phyloP scores from a whole-genome alignment of 2,329 filamentous ascomycete genomes.

The Stemphylium vesicarium region DNA sequence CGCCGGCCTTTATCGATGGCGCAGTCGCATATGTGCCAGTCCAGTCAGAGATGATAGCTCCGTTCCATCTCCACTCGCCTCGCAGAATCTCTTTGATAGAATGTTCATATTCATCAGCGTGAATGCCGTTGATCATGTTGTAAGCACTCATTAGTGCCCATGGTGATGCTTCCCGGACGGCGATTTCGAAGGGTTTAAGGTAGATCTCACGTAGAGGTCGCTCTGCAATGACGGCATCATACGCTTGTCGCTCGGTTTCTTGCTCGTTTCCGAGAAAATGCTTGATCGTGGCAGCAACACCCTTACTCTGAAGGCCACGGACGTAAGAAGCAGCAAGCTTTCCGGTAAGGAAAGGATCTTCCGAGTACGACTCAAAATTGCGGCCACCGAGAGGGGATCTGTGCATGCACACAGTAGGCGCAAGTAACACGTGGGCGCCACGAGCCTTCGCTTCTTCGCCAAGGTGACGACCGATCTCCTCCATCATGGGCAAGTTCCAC shows the following conservation, averaged over 20 bases:
- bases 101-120: slow-evolving; percentile 48
- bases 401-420: slow-evolving; percentile 82
- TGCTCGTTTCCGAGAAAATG: slow-evolving; percentile 78
- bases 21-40: slow-evolving; percentile 50
- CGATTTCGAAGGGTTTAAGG: slow-evolving; percentile 77
- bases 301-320: slow-evolving; percentile 73
- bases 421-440: slow-evolving; percentile 75
- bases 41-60: slow-evolving; percentile 54
- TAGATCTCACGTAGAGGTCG: slow-evolving; percentile 72
- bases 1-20: slow-evolving; percentile 48
- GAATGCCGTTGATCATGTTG: slow-evolving; percentile 68
- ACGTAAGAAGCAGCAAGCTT: slow-evolving; percentile 75
- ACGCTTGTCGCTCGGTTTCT: slow-evolving; percentile 70
- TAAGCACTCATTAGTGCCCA: slow-evolving; percentile 75
- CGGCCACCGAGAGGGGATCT: slow-evolving; percentile 82
- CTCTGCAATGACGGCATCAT: slow-evolving; percentile 69
- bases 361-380: slow-evolving; percentile 86
- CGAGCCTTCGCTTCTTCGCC: slow-evolving; percentile 75
- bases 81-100: slow-evolving; percentile 52
- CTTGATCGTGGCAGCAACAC: slow-evolving; percentile 79
- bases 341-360: slow-evolving; percentile 79
- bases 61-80: slow-evolving; percentile 52
- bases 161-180: slow-evolving; percentile 68
- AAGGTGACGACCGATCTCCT: slow-evolving; percentile 72
- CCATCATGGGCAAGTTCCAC: slow-evolving; percentile 75